Evolutionary conservation across 306 rosid species (phyloP).

Genomic region (Quercus gilva): DNA sequence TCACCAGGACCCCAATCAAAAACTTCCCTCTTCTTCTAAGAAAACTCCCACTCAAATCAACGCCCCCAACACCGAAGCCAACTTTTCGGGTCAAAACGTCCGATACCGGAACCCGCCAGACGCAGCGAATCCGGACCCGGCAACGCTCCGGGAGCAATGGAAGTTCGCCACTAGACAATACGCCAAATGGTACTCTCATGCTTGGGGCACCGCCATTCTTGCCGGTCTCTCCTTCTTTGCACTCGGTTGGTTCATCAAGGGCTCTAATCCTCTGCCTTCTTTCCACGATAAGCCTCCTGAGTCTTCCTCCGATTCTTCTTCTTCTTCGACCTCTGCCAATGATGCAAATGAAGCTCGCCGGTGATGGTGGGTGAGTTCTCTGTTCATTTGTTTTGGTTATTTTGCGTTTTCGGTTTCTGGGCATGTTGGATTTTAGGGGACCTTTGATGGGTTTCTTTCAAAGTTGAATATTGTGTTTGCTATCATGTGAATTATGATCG

Average conservation of each 20-base stretch:
- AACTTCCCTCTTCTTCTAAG: slow-evolving; percentile 20
- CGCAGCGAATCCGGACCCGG: slow-evolving; percentile 56
- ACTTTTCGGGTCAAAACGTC: slow-evolving; percentile 29
- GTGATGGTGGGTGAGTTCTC: slow-evolving; percentile 20
- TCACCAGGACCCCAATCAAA: slow-evolving; percentile 22
- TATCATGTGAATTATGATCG: background rate
- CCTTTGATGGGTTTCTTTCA: background rate
- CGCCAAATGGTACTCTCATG: slow-evolving; percentile 82
- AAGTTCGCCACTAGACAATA: slow-evolving; percentile 68
- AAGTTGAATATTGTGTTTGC: background rate
- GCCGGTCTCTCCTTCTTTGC: slow-evolving; percentile 91
- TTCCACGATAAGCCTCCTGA: slow-evolving; percentile 22
- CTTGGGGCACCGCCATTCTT: slow-evolving; percentile 95
- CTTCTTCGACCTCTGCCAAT: background rate
- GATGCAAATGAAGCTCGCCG: slow-evolving; percentile 19
- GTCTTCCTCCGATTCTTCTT: slow-evolving; percentile 24
- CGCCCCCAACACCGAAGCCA: background rate
- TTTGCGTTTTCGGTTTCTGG: background rate
- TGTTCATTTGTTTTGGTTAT: background rate
- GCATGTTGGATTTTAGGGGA: background rate
- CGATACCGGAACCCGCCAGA: slow-evolving; percentile 70
- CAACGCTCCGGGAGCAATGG: slow-evolving; percentile 93
- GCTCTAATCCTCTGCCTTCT: slow-evolving; percentile 83
- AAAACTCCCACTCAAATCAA: slow-evolving; percentile 9
- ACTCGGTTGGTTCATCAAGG: slow-evolving; percentile 92